Evolutionary conservation across 1,284 basidiomycete species (phyloP), one percentile per base, ranked within the genome.

Genomic region (Fomitopsis schrenkii): DNA sequence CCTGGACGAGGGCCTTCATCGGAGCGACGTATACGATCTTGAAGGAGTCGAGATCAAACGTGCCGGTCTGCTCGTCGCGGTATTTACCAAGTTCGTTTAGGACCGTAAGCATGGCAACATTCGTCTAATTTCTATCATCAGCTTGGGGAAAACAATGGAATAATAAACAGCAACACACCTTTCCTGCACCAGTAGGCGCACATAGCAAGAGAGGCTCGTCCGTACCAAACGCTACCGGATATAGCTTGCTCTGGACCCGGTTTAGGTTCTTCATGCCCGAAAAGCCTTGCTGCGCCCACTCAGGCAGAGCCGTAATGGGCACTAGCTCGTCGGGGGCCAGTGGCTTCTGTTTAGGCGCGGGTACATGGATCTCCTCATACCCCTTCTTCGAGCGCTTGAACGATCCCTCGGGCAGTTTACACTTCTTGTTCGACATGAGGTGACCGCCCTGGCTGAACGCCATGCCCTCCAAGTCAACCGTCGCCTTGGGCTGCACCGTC

Each of bases 11-110:
- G 1, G 95, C 96, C 75, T 98, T 99, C 97, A 99, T 99, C 1
- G 97, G 97, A 0, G 97, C 97, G 56, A 99, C 88, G 74, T 99
- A 99, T 67, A 99, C 90, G 64, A 98, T 94, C 79, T 99, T 99
- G 87, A 98, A 98, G 0, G 91, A 80, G 67, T 93, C 89, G 38
- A 95, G 83, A 71, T 97, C 94, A 71, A 98, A 93, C n/a, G 80
- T 73, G 55, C 94, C 95, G 0, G 93, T 93, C 10, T 81, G 82
- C 61, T 92, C 89, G 70, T 97, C 87, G 19, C 94, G 87, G 73
- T 91, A 88, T 70, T 97, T 96, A 35, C 82, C 77, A 40, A 98
- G 84, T 67, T 97, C 94, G 70, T 94, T 93, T 17, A 98, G 83
- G 67, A 98, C 91, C 0, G 94, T 89, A 14, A 99, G 83, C 86